Percentiles rank a stretch among this genome's conserved stretches.
Evolutionary conservation across 768 basidiomycete genomes (phyloP).

Genomic region (Clavaria fumosa): DNA sequence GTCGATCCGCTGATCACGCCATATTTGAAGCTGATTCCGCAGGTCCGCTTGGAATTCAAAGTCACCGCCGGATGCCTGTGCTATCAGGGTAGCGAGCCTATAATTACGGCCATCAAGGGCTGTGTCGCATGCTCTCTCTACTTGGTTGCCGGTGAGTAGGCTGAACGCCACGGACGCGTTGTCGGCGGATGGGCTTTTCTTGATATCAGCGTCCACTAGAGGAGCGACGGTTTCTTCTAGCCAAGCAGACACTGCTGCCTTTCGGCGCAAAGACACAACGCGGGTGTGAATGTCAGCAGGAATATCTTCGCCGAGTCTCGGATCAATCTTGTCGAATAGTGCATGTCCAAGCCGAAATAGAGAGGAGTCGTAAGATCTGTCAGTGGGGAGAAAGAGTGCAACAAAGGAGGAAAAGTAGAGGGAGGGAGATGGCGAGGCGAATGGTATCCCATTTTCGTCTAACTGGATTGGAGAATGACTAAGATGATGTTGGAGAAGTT

Average conservation of each 20-base stretch:
- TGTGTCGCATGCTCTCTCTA: slow-evolving; percentile 64
- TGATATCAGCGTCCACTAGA: slow-evolving; percentile 57
- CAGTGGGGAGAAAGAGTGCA: slow-evolving; percentile 51
- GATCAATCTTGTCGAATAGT: slow-evolving; percentile 74
- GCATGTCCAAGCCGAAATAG: slow-evolving; percentile 82
- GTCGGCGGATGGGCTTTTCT: slow-evolving; percentile 27
- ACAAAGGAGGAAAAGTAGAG: slow-evolving; percentile 72
- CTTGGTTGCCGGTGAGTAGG: slow-evolving; percentile 73
- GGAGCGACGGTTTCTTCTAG: slow-evolving; percentile 57
- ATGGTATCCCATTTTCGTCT: slow-evolving; percentile 58
- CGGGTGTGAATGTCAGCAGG: slow-evolving; percentile 49
- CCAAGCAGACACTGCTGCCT: slow-evolving; percentile 74
- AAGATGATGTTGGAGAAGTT: slow-evolving; percentile 65
- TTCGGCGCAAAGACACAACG: slow-evolving; percentile 49
- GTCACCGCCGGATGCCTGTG: slow-evolving; percentile 78
- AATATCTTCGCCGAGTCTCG: slow-evolving; percentile 37
- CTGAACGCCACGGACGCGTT: slow-evolving; percentile 49
- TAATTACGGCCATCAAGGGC: slow-evolving; percentile 65
- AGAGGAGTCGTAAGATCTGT: slow-evolving; percentile 57
- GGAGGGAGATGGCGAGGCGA: slow-evolving; percentile 42
- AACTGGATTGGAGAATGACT: slow-evolving; percentile 52
- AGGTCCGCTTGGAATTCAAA: slow-evolving; percentile 59
- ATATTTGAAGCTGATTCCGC: slow-evolving; percentile 59
- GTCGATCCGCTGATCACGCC: slow-evolving; percentile 67
- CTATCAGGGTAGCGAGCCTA: slow-evolving; percentile 77